These are phyloP conservation scores for Didymella arachidicola DNA, from an alignment of 2,329 filamentous ascomycete species.

Conservation along the genomic window DNA sequence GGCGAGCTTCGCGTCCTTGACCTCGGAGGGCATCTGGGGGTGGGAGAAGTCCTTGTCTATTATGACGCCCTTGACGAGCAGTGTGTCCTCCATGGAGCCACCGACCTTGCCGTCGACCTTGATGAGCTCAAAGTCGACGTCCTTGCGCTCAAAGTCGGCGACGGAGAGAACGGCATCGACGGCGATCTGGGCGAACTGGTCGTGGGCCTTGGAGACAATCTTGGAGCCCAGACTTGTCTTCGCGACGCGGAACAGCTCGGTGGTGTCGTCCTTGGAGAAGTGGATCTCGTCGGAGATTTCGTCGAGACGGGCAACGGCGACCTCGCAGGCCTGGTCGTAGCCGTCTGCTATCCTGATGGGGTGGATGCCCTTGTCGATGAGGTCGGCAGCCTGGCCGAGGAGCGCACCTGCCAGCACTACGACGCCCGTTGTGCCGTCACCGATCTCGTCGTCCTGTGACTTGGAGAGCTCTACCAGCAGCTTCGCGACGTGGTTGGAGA, in stretches of 20 bases:
- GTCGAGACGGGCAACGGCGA: conserved; percentile 91
- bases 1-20: conserved; percentile 93
- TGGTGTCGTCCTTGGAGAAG: conserved; percentile 80
- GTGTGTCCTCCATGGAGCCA: conserved; percentile 87
- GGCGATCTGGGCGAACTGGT: conserved; percentile 96
- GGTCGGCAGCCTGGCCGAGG: conserved; percentile 92
- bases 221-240: conserved; percentile 97
- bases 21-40: conserved; percentile 97
- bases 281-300: conserved; percentile 89
- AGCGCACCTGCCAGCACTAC: conserved; percentile 94
- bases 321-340: conserved; percentile 96
- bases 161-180: conserved; percentile 97
- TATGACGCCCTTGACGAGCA: conserved; percentile 97
- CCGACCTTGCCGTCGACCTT: conserved; percentile 99
- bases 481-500: conserved; percentile 97
- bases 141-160: conserved; percentile 92
- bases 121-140: conserved; percentile 98
- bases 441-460: conserved; percentile 98
- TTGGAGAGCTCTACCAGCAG: conserved; percentile 95
- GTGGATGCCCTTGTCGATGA: conserved; percentile 99
- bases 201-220: conserved; percentile 98
- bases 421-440: conserved; percentile 96
- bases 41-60: conserved; percentile 99
- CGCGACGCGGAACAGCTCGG: conserved; percentile 91
- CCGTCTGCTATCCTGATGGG: conserved; percentile 98